Base-by-base conservation (phyloP, 768 basidiomycete species). In the Russula foetens region DNA sequence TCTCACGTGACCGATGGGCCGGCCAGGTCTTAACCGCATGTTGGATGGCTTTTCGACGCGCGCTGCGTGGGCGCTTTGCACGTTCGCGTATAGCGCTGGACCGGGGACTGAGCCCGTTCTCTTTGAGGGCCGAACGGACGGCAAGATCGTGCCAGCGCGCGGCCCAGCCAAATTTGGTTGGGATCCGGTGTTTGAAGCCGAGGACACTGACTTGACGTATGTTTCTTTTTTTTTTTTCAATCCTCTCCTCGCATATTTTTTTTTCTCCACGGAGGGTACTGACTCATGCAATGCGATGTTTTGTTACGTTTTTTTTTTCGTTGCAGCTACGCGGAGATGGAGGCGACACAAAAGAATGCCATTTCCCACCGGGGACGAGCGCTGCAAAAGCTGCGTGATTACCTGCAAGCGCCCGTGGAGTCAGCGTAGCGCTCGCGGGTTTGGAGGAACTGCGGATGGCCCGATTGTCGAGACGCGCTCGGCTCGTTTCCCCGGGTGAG, bases 71-170 rank as follows among this genome's bases (percentile, higher is more conserved):
- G 95, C 96, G 0, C 77, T 98, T 7, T 98, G 96, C 74, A 98
- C 97, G 2, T 98, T 98, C 67, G 96, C 95, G 7, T 98, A 97
- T 71, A 89, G 88, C 41, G 77, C 86, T 0, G 92, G 93, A 0
- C 92, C 94, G 74, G 83, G 81, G 5, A 72, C 81, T 2, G 86
- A 92, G 59, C 91, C 92, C 0, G 75, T 94, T 50, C 72, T 90
- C 9, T 90, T 90, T 58, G 95, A 97, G 68, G 96, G 96, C 0
- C 78, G 82, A 12, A 97, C 94, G 1, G 84, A 92, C 26, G 96
- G 96, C 2, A 79, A 72, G n/a, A 94, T 98, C 63, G 96, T 99
- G 3, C 84, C 84, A 26, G 80, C 95, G 1, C 74, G 95, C 46
- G 96, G 96, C 0, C 80, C 84, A 0, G 74, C 77, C 29, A 73